Evolutionary conservation across 257 asterid species (phyloP).

Genomic region (Fraxinus pennsylvanica): DNA sequence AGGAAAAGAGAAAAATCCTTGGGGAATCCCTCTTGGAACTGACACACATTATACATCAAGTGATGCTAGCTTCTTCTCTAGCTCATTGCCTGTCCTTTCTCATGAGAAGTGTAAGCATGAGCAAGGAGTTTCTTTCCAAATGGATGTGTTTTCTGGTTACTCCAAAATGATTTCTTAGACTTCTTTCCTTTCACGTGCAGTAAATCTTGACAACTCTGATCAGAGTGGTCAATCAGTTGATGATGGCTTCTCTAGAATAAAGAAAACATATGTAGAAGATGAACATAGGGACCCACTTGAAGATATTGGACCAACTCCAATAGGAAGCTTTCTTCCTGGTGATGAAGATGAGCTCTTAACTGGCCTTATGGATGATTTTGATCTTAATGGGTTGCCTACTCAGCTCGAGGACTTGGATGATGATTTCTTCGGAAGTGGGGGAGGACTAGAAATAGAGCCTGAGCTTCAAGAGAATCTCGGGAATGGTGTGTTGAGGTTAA

Average conservation of each 20-base stretch:
- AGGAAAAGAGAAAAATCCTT: constrained; percentile 47
- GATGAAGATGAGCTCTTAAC: constrained; percentile 58
- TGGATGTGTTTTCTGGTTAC: neutral
- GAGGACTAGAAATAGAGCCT: constrained; percentile 80
- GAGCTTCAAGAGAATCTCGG: constrained; percentile 53
- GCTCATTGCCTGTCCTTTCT: constrained; percentile 74
- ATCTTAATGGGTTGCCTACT: constrained; percentile 49
- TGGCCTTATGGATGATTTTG: constrained; percentile 51
- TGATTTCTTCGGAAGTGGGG: constrained; percentile 72
- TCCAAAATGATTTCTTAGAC: constrained; percentile 2
- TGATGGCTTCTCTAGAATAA: constrained; percentile 33
- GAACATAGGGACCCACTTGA: constrained; percentile 33
- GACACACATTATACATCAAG: constrained; percentile 49
- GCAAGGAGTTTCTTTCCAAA: neutral
- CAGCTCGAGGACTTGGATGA: constrained; percentile 54
- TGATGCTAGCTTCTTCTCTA: constrained; percentile 82
- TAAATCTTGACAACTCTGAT: constrained; percentile 49
- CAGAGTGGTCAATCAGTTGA: constrained; percentile 29
- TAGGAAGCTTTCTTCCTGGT: constrained; percentile 47
- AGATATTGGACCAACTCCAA: constrained; percentile 30
- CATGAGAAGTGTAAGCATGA: constrained; percentile 62
- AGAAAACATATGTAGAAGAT: constrained; percentile 28
- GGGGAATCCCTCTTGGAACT: constrained; percentile 57
- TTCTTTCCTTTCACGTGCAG: constrained; percentile 39
- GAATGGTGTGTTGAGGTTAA: constrained; percentile 53